These are phyloP conservation scores for Tephrocybe rancida DNA, from an alignment of 768 basidiomycete genomes.

Conservation along the genomic window DNA sequence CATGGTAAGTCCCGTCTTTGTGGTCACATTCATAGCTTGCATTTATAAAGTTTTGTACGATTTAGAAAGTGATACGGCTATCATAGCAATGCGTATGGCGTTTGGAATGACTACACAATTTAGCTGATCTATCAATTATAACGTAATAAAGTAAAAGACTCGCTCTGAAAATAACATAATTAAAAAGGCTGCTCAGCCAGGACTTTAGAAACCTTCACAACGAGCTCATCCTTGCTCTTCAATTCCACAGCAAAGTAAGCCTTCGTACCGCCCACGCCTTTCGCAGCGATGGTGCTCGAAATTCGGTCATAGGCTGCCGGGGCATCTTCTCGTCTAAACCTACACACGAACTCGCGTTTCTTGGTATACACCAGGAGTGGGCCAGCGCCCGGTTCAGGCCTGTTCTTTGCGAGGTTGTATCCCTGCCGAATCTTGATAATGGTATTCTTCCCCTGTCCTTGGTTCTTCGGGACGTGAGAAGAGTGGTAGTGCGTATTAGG, in stretches of 20 bases:
- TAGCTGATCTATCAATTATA: too few species aligned
- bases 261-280: constrained; percentile 34
- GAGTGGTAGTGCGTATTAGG: constrained; percentile 22
- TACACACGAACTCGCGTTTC: constrained; percentile 55
- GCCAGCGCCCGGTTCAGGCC: constrained; percentile 14
- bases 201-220: constrained; percentile 52
- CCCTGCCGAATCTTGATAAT: constrained; percentile 61
- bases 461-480: constrained; percentile 23
- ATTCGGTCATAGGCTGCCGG: constrained; percentile 43
- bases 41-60: too few species aligned
- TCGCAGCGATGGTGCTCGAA: constrained; percentile 35
- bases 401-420: constrained; percentile 12
- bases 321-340: constrained; percentile 32
- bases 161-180: too few species aligned
- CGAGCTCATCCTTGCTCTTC: constrained; percentile 44
- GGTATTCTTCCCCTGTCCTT: constrained; percentile 35
- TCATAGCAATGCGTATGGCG: too few species aligned
- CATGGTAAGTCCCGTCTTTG: too few species aligned
- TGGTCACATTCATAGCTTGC: too few species aligned
- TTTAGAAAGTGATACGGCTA: too few species aligned
- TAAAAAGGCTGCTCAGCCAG: constrained; percentile 61
- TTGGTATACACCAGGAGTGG: constrained; percentile 48
- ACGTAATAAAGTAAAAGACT: too few species aligned
- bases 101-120: too few species aligned
- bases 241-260: constrained; percentile 60